Conservation (phyloP, 2,329 filamentous ascomycete genomes). For the Cryphonectria japonica region DNA sequence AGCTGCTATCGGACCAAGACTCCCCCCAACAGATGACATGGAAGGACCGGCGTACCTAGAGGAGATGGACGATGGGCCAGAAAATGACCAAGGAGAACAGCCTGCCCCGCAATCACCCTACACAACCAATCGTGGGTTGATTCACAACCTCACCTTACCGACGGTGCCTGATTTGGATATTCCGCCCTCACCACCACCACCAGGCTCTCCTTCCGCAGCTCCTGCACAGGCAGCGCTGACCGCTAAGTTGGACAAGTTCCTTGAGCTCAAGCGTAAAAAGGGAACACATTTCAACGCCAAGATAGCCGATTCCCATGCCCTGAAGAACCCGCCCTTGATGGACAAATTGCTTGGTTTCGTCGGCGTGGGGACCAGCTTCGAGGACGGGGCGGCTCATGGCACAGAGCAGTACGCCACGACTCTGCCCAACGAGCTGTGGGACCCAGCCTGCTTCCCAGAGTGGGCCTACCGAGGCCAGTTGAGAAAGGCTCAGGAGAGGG, state of each 20-base stretch:
- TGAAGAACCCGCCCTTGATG: conserved; percentile 73
- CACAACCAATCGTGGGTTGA: conserved; percentile 62
- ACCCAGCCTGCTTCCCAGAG: conserved; percentile 59
- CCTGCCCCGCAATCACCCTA: conserved; percentile 63
- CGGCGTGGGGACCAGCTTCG: conserved; percentile 44
- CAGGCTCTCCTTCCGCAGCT: conserved; percentile 41
- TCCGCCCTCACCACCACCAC: conserved; percentile 70
- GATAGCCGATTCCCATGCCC: conserved; percentile 65
- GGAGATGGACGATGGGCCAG: conserved; percentile 18
- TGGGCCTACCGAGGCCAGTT: conserved; percentile 57
- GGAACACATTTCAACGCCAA: conserved; percentile 80
- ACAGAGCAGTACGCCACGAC: conserved; percentile 70
- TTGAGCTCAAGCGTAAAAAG: conserved; percentile 72
- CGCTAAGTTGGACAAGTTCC: conserved; percentile 73
- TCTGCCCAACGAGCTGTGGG: conserved; percentile 58
- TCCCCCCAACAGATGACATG: conserved; percentile 25
- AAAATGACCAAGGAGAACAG: conserved; percentile 3
- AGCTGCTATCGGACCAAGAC: conserved; percentile 28
- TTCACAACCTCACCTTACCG: conserved; percentile 76
- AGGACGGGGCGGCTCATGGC: conserved; percentile 43
- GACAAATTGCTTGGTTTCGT: conserved; percentile 75
- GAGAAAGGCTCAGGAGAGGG: conserved; percentile 51
- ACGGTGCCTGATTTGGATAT: conserved; percentile 73
- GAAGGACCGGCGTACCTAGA: conserved; percentile 30
- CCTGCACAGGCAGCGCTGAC: conserved; percentile 46